Evolutionary conservation across 208 protist genomes (phyloP).

Genomic region (Lotmaria passim): DNA sequence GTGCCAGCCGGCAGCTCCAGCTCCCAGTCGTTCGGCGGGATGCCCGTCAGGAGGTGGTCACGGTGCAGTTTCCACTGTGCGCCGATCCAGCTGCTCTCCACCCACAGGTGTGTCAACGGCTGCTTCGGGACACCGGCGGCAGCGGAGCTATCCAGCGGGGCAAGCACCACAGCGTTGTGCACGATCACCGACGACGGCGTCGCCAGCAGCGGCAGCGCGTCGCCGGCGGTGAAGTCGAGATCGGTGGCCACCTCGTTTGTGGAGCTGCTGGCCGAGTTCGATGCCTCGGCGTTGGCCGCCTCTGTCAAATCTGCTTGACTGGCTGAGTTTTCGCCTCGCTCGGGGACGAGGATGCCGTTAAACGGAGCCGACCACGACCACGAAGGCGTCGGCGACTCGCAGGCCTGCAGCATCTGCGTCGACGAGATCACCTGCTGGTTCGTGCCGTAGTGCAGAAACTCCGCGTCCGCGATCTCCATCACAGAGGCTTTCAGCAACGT

Average conservation of each 20-base stretch:
- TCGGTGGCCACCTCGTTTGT: neutral
- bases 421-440: slow-evolving; percentile 46
- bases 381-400: slow-evolving; percentile 31
- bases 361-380: slow-evolving; percentile 32
- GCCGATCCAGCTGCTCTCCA: slow-evolving; percentile 52
- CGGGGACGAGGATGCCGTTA: slow-evolving; percentile 25
- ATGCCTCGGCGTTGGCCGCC: neutral
- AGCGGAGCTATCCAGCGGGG: slow-evolving; percentile 23
- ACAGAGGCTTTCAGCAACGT: slow-evolving; percentile 36
- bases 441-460: slow-evolving; percentile 55
- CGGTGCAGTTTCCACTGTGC: slow-evolving; percentile 28
- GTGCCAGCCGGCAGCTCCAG: slow-evolving; percentile 34
- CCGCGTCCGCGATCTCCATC: slow-evolving; percentile 36
- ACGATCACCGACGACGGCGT: slow-evolving; percentile 33
- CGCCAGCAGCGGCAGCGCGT: slow-evolving; percentile 37
- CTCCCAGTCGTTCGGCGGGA: slow-evolving; percentile 50
- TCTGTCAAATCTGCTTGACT: slow-evolving; percentile 1
- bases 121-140: neutral
- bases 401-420: slow-evolving; percentile 26
- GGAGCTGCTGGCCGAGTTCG: neutral
- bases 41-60: slow-evolving; percentile 47
- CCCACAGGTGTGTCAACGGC: slow-evolving; percentile 39
- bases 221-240: slow-evolving; percentile 24
- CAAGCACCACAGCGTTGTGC: slow-evolving; percentile 32
- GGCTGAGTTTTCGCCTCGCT: neutral